Base-by-base conservation (phyloP, 2,329 filamentous ascomycete genomes). In the Curvularia eragrostidis region DNA sequence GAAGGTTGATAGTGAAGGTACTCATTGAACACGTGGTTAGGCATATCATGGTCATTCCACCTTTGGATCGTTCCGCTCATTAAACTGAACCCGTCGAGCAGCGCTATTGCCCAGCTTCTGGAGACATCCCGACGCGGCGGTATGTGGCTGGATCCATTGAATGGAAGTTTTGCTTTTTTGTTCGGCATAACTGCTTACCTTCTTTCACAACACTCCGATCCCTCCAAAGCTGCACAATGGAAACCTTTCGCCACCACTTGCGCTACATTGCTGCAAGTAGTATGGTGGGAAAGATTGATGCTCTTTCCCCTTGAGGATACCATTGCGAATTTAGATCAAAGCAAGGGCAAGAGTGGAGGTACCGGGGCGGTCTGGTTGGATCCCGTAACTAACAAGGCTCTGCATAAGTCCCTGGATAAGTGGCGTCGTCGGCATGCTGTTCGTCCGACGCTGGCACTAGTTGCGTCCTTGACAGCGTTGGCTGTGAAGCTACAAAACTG, bases 1-100 rank as follows among this genome's bases (percentile, higher is more conserved):
- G 6, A 38, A 1, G 3, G 2, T 3, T 5, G 2, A 36, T 12
- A 43, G 36, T 2, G 19, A 44, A 50, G n/a, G 19, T 30, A 30
- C 36, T 41, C 10, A 50, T n/a, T 5, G 18, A 15, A 19, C 9
- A 41, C 5, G n/a, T 30, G 23, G 5, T 50, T 50, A 50, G 52
- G 52, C 47, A 44, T 50, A 43, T 46, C 52, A 10, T 55, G 52
- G 52, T 55, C 46, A 3, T 55, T 55, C 39, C 50, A 24, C 18
- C 21, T 55, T 13, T 55, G 52, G 52, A 18, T 55, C n/a, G n/a
- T 55, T 38, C 52, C 52, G 18, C 44, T 55, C 21, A 55, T 55
- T 19, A 55, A 55, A n/a, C n/a, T 55, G 34, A 55, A 55, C 46
- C 24, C 39, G 15, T 55, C 52, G 2, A 38, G 21, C 21, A 49